Evolutionary conservation across 2,329 filamentous ascomycete species (phyloP).

Genomic region (Allantophomopsis cytisporea): DNA sequence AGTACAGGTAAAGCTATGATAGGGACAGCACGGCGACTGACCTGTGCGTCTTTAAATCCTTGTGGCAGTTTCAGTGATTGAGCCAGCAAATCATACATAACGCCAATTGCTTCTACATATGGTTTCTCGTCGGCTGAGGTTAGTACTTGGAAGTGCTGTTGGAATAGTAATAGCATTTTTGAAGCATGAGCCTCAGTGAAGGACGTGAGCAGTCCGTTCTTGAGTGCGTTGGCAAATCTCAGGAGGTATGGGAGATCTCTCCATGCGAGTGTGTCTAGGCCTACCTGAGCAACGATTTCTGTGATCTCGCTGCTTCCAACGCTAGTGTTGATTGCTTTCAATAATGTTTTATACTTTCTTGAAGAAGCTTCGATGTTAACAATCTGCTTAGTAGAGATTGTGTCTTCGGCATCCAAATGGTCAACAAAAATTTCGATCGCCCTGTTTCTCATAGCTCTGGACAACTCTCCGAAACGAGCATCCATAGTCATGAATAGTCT

Average conservation of each 20-base stretch:
- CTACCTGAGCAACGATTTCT: constrained; percentile 8
- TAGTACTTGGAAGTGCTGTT: constrained; percentile 12
- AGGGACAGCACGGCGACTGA: constrained; percentile 21
- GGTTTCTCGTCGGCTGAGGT: constrained; percentile 9
- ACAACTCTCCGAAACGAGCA: constrained; percentile 82
- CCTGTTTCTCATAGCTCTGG: constrained; percentile 90
- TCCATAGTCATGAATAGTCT: constrained; percentile 91
- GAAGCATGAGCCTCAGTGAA: too few relatives aligned
- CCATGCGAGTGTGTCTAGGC: constrained; percentile 18
- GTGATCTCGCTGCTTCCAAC: constrained; percentile 1
- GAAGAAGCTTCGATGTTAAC: constrained; percentile 10
- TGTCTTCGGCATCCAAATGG: background rate
- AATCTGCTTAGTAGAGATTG: background rate
- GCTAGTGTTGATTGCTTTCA: constrained; percentile 5
- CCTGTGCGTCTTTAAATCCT: constrained; percentile 26
- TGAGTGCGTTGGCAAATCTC: constrained; percentile 11
- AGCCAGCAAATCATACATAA: constrained; percentile 12
- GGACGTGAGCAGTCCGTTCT: background rate
- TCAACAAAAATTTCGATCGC: constrained; percentile 79
- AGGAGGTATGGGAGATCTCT: constrained; percentile 14
- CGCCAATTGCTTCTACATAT: constrained; percentile 10
- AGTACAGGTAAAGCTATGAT: constrained; percentile 16
- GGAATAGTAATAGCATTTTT: constrained; percentile 1
- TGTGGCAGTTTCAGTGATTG: constrained; percentile 8
- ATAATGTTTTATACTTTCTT: constrained; percentile 13